Evolutionary conservation across 2,329 filamentous ascomycete species (phyloP).

Genomic region (Epichloe typhina): DNA sequence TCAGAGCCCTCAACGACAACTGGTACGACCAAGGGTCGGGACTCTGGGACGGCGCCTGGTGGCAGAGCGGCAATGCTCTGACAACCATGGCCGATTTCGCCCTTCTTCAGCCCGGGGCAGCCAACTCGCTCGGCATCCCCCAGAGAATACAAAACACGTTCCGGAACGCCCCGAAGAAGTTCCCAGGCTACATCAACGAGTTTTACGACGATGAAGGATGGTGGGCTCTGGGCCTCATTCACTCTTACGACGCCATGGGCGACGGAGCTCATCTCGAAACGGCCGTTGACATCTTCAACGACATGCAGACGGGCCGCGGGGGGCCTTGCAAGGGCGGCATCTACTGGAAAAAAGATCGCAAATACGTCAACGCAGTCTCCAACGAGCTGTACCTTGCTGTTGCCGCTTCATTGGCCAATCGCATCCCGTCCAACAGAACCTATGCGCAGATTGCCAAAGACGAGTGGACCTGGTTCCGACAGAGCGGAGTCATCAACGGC

Average conservation of each 20-base stretch:
- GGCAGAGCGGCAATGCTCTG: constrained; percentile 57
- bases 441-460: constrained; percentile 35
- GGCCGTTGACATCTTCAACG: constrained; percentile 40
- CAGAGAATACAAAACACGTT: constrained; percentile 31
- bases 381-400: constrained; percentile 45
- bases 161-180: constrained; percentile 28
- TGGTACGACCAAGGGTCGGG: constrained; percentile 50
- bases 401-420: constrained; percentile 39
- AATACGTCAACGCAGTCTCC: constrained; percentile 40
- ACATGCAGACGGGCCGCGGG: constrained; percentile 35
- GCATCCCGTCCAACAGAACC: constrained; percentile 27
- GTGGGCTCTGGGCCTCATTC: constrained; percentile 48
- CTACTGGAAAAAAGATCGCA: constrained; percentile 40
- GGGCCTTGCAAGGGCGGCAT: constrained; percentile 38
- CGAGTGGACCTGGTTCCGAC: constrained; percentile 39
- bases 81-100: constrained; percentile 47
- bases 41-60: constrained; percentile 55
- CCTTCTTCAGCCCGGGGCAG: constrained; percentile 17
- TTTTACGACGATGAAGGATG: constrained; percentile 49
- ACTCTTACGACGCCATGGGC: constrained; percentile 39
- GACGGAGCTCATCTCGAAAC: constrained; percentile 37
- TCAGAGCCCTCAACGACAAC: constrained; percentile 33
- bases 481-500: constrained; percentile 37
- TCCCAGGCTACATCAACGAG: constrained; percentile 32
- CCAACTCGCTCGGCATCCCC: constrained; percentile 24